Conservation (phyloP, 176 grass and related monocot species). For the Cocos nucifera region DNA sequence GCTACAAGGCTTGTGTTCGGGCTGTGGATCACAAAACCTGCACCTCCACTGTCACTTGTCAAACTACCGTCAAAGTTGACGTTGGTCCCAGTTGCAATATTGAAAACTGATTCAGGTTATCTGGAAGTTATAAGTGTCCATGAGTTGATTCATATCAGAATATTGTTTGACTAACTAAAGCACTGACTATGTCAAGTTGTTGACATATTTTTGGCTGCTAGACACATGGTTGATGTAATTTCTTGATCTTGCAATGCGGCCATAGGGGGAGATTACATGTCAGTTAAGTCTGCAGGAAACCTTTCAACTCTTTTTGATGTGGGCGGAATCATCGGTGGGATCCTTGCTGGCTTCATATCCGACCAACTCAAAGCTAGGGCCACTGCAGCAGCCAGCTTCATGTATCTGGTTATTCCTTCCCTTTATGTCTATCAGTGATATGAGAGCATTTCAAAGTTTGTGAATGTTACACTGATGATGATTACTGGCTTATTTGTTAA, state of each 20-base stretch:
- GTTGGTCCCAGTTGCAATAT: too few relatives aligned
- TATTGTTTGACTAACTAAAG: too few relatives aligned
- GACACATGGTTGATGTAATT: not conserved
- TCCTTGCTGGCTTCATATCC: slow-evolving; percentile 54
- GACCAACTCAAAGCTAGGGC: slow-evolving; percentile 61
- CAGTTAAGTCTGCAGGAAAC: slow-evolving; percentile 48
- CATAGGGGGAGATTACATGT: slow-evolving; percentile 46
- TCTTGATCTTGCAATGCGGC: slow-evolving; percentile 13
- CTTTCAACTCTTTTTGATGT: slow-evolving; percentile 58
- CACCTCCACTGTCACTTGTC: too few relatives aligned
- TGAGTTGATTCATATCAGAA: too few relatives aligned
- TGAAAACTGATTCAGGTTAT: too few relatives aligned
- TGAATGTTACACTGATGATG: slow-evolving; percentile 51
- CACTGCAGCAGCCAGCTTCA: slow-evolving; percentile 51
- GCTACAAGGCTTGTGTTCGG: too few relatives aligned
- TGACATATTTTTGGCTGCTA: too few relatives aligned
- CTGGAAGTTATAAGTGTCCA: too few relatives aligned
- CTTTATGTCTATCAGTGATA: slow-evolving; percentile 48
- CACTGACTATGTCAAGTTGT: too few relatives aligned
- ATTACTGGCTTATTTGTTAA: slow-evolving; percentile 62
- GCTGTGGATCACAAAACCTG: too few relatives aligned
- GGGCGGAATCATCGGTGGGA: slow-evolving; percentile 57
- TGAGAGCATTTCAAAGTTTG: slow-evolving; percentile 34
- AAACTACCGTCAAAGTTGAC: too few relatives aligned
- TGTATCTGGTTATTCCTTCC: slow-evolving; percentile 48